Base-by-base conservation (phyloP, 352 stramenopile genomes). In the Blastocystis sp. region DNA sequence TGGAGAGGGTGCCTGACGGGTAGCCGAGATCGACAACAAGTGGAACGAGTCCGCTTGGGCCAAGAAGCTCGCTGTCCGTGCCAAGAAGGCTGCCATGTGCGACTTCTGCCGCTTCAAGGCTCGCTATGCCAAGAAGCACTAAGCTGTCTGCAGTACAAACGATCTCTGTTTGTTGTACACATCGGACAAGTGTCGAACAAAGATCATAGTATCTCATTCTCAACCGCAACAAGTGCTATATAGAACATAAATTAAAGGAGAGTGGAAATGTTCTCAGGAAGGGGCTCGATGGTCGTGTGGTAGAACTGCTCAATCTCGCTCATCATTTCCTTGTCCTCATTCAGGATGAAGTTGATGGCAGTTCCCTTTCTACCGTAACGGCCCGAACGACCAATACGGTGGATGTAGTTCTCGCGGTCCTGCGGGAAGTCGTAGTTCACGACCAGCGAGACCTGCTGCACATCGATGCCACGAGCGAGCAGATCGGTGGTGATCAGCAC, bases 381-480 rank as follows among this genome's bases (percentile, higher is more conserved):
- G 91, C 97, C 97, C 84, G 94, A 98, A 91, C 97, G 96, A 94
- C 97, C 97, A 91, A 99, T 99, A 93, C 97, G 95, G 91, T 99
- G 97, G 89, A 99, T 98, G 93, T 99, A 99, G 92, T 98, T 98
- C 92, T 99, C 97, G 90, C 97, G 94, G 93, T 99, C 99, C 40
- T 95, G 98, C 64, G 97, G 97, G 87, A 99, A 92, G 91, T 99
- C 96, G 92, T 98, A 99, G 94, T 98, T 99, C 91, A 99, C 99
- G 69, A 98, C 95, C 71, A 97, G 92, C 3, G 91, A 94, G 23
- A 95, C 93, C 92, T 99, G 96, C 92, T 99, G 97, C 80, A 99
- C 96, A 92, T 99, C 97, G 90, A 99, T 99, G 95, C 97, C 96
- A 95, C 97, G 95, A 52, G 96, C 97, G 74, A 98, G 91, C 89